Conservation (phyloP, 73 alveolate species). For the Paramecium primaurelia region DNA sequence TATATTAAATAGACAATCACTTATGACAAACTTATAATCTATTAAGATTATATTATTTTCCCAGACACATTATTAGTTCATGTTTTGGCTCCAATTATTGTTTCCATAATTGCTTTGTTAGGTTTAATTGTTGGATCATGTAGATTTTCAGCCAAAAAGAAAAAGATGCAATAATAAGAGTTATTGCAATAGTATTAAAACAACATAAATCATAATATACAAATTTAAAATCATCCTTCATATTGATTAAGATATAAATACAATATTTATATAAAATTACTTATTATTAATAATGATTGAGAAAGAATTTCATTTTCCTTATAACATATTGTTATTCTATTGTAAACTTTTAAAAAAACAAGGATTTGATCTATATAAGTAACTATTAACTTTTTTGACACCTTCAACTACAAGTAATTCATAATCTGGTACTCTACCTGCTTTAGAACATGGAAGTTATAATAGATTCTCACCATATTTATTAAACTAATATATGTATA, state of each 20-base stretch:
- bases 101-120: neutral
- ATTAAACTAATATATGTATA: neutral
- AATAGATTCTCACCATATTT: neutral
- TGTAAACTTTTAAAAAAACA: neutral
- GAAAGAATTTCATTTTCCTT: neutral
- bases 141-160: neutral
- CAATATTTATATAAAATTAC: neutral
- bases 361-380: neutral
- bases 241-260: neutral
- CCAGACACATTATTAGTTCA: neutral
- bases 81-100: neutral
- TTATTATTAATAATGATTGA: neutral
- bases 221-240: neutral
- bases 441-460: neutral
- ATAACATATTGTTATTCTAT: neutral
- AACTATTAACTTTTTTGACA: neutral
- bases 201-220: neutral
- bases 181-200: neutral
- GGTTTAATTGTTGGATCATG: neutral
- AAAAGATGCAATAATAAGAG: neutral
- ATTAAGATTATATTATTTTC: neutral
- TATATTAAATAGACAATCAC: neutral
- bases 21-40: neutral
- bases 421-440: conserved; percentile 21
- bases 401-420: neutral